Evolutionary conservation across 179 eudicot species (phyloP).

Genomic region (Carnegiea gigantea): DNA sequence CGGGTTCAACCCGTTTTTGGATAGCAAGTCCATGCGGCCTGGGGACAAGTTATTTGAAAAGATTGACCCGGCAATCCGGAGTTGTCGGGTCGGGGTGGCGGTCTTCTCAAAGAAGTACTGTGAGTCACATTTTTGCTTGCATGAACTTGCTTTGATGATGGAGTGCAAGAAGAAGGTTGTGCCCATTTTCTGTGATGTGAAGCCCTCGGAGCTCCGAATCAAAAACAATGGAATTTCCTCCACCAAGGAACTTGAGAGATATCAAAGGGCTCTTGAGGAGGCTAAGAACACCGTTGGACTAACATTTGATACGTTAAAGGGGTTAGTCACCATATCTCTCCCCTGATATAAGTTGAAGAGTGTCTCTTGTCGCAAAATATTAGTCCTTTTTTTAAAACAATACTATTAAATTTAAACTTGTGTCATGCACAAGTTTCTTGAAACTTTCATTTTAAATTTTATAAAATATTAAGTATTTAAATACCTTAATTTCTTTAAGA

Average conservation of each 20-base stretch:
- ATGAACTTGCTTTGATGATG: constrained; percentile 63
- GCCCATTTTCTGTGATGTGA: constrained; percentile 68
- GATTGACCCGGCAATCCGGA: constrained; percentile 42
- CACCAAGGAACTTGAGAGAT: constrained; percentile 36
- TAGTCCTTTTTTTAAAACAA: no score
- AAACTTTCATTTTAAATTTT: no score
- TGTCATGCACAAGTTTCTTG: not conserved
- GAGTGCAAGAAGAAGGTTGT: constrained; percentile 51
- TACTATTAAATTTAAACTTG: no score
- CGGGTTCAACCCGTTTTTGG: constrained; percentile 54
- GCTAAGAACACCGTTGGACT: constrained; percentile 66
- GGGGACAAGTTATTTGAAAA: constrained; percentile 59
- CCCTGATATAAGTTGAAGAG: not conserved
- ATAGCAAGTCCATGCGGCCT: constrained; percentile 71
- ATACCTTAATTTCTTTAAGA: no score
- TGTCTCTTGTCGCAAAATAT: not conserved
- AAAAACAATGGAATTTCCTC: constrained; percentile 27
- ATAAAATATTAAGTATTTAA: no score
- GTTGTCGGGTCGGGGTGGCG: constrained; percentile 53
- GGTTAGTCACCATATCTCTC: constrained; percentile 33
- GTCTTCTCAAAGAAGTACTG: constrained; percentile 72
- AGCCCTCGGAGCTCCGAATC: constrained; percentile 68
- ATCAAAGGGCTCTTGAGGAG: constrained; percentile 52
- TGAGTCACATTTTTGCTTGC: constrained; percentile 67
- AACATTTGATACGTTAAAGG: constrained; percentile 53